Base-by-base conservation (phyloP, 1,139 yeast genomes). In the Yamadazyma sp. region DNA sequence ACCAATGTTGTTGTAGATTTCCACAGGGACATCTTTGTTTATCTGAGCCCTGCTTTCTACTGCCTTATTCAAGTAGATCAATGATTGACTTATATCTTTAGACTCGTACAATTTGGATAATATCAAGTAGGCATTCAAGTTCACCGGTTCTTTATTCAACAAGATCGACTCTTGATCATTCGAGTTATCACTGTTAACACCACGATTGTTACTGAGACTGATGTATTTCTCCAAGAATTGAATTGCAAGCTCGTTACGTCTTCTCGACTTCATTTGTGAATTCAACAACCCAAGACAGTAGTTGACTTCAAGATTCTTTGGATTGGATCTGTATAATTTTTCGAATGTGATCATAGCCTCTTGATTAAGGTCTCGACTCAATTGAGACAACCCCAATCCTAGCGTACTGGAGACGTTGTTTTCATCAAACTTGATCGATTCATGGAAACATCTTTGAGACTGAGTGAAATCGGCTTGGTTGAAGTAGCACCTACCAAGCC, bases 311-410 rank as follows among this genome's bases (percentile, higher is more conserved):
- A 84, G 67, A 40, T 86, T 75, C 52, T 81, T 83, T 15, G 88
- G 82, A 52, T 82, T 74, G 18, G 76, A 70, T 48, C 84, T 80
- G 41, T 82, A 74, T 37, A 88, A 70, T 32, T 78, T 78, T 56
- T 92, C 97, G 54, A 86, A 85, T 0, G 96, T 82, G 47, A 90
- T 73, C 44, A 84, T 78, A 10, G 97, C 94, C 55, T 90, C 97
- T 50, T 88, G 90, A 12, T 76, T 61, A 34, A 86, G 80, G 25
- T 84, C 80, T 56, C 89, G 81, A 42, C 81, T 73, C 44, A 83
- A 75, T 55, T 88, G 92, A 3, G 96, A 79, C 58, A 88, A 94
- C 0, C 95, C 97, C 45, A 86, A 74, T 21, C 96, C 97, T 40
- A 90, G 67, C 50, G 80, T 79, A 1, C 97, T 83, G 25, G 86